These are phyloP conservation scores for Musa troglodytarum DNA, from an alignment of 176 grass and related monocot genomes.

Conservation along the genomic window DNA sequence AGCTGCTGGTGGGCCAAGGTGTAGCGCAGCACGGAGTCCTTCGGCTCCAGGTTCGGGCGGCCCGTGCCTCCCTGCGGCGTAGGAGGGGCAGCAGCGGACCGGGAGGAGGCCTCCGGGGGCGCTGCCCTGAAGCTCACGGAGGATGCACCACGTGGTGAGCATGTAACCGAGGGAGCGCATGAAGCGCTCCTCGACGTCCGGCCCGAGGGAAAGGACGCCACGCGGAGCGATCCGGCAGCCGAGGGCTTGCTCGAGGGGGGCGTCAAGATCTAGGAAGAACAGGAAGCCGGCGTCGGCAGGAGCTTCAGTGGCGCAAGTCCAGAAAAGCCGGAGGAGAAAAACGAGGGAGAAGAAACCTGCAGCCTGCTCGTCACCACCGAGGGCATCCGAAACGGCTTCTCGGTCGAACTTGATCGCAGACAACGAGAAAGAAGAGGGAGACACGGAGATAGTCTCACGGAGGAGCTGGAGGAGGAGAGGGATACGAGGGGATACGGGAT, in stretches of 20 bases:
- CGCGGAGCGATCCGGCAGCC: constrained; percentile 26
- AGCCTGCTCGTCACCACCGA: constrained; percentile 12
- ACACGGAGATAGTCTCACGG: constrained; percentile 39
- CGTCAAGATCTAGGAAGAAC: constrained; percentile 47
- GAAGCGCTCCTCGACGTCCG: constrained; percentile 55
- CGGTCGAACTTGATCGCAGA: constrained; percentile 16
- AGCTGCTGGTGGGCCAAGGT: constrained; percentile 66
- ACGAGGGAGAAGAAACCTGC: constrained; percentile 45
- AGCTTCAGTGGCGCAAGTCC: constrained; percentile 51
- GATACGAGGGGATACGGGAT: constrained; percentile 1
- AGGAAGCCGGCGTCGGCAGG: constrained; percentile 62
- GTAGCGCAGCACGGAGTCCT: constrained; percentile 60
- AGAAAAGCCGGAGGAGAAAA: constrained; percentile 74
- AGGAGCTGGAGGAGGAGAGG: constrained; percentile 58
- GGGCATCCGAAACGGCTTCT: constrained; percentile 19
- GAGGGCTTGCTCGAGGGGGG: constrained; percentile 32
- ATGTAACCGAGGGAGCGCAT: constrained; percentile 86
- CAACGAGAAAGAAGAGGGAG: constrained; percentile 30
- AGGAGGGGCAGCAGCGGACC: constrained; percentile 23
- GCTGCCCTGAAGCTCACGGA: constrained; percentile 41
- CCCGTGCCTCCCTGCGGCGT: constrained; percentile 42
- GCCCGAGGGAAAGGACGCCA: constrained; percentile 40
- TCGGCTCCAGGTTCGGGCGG: constrained; percentile 19
- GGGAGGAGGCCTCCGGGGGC: constrained; percentile 10
- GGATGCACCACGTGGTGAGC: constrained; percentile 77